Evolutionary conservation across 179 eudicot species (phyloP).

Genomic region (Amaranthus tricolor): DNA sequence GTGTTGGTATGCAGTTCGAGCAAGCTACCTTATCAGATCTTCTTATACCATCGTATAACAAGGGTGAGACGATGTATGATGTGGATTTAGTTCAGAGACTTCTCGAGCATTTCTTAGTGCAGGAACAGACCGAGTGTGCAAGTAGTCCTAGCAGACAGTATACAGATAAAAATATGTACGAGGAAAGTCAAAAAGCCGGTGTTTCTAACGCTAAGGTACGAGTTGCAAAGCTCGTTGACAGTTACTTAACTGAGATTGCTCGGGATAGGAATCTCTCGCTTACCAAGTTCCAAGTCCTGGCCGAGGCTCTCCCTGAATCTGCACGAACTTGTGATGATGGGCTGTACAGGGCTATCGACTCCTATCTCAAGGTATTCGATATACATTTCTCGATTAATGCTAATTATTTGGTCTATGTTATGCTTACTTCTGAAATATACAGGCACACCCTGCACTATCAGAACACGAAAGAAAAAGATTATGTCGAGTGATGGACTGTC

Average conservation of each 20-base stretch:
- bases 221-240: constrained; percentile 84
- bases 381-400: too few relatives aligned
- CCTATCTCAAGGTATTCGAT: constrained; percentile 78
- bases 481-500: constrained; percentile 91
- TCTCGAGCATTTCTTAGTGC: constrained; percentile 82
- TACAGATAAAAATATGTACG: constrained; percentile 41
- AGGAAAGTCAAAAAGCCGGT: constrained; percentile 37
- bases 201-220: constrained; percentile 62
- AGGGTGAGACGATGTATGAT: constrained; percentile 64
- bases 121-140: constrained; percentile 66
- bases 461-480: constrained; percentile 83
- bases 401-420: neutral
- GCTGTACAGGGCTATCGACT: constrained; percentile 84
- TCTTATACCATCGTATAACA: constrained; percentile 60
- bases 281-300: constrained; percentile 88
- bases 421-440: constrained; percentile 12
- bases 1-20: constrained; percentile 95
- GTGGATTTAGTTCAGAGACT: constrained; percentile 86
- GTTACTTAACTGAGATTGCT: constrained; percentile 86
- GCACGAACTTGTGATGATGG: constrained; percentile 94
- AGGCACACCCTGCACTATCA: constrained; percentile 88
- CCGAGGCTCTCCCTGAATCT: constrained; percentile 88
- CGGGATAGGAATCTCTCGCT: constrained; percentile 69
- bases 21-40: constrained; percentile 72
- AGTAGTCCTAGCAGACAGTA: constrained; percentile 63